A percentile compares a stretch with the other conserved stretches of the same genome.
Evolutionary conservation across 1,284 basidiomycete species (phyloP).

Genomic region (Boletus sp.): DNA sequence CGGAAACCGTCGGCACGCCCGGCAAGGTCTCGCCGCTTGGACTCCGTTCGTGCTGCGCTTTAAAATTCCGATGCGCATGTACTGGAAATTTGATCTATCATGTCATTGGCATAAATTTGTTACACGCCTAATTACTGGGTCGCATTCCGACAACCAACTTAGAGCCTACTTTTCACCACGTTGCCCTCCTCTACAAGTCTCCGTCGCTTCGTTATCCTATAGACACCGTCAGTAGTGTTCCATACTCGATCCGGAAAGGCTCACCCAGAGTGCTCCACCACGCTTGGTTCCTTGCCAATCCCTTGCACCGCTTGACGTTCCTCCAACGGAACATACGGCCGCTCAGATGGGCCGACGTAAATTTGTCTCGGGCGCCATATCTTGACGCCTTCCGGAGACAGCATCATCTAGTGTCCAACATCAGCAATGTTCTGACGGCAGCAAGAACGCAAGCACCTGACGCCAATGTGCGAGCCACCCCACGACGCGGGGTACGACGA

Average conservation of each 20-base stretch:
- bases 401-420: constrained; percentile 64
- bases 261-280: constrained; percentile 74
- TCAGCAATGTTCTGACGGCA: constrained; percentile 9
- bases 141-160: constrained; percentile 5
- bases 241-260: constrained; percentile 30
- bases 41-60: no score
- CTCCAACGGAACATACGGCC: constrained; percentile 68
- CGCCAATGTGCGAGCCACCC: constrained; percentile 89
- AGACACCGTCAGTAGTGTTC: constrained; percentile 10
- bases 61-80: no score
- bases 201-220: constrained; percentile 74
- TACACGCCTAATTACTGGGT: neutral
- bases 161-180: constrained; percentile 50
- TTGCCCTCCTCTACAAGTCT: constrained; percentile 55
- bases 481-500: constrained; percentile 84
- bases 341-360: constrained; percentile 68
- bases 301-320: constrained; percentile 55
- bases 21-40: no score
- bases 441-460: constrained; percentile 43
- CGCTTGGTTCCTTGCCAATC: constrained; percentile 54
- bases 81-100: no score
- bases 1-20: neutral
- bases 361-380: constrained; percentile 88
- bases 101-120: constrained; percentile 1
- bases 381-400: constrained; percentile 81